Percentiles rank a stretch among this genome's conserved stretches.
phyloP scores from a whole-genome alignment of 2,329 filamentous ascomycete species.

The Mycosphaerelloides madeirae region DNA sequence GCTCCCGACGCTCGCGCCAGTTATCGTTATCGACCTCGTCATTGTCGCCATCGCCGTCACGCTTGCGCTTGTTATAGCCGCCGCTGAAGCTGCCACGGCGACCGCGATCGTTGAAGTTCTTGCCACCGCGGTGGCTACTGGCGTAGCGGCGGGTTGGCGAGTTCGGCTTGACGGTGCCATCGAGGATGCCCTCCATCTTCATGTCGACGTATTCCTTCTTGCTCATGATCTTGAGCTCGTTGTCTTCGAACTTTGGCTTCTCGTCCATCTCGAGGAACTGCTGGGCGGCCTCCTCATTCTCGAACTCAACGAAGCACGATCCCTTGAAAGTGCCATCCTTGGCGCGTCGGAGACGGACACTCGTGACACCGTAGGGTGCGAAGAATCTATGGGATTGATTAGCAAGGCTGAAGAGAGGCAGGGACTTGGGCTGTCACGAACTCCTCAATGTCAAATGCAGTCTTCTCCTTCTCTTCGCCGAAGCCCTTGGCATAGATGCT shows the following conservation, averaged over 20 bases:
- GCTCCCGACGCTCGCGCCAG: conserved; percentile 22
- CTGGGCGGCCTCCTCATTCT: conserved; percentile 69
- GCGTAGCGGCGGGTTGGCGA: conserved; percentile 28
- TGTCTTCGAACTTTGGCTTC: conserved; percentile 76
- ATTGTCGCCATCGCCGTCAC: conserved; percentile 18
- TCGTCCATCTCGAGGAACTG: conserved; percentile 76
- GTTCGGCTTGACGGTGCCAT: conserved; percentile 36
- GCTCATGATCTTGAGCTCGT: conserved; percentile 74
- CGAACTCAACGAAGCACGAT: conserved; percentile 92
- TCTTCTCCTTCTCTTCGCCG: conserved; percentile 72
- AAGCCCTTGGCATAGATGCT: conserved; percentile 95
- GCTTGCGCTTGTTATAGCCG: conserved; percentile 26
- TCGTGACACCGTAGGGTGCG: conserved; percentile 70
- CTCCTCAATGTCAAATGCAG: conserved; percentile 89
- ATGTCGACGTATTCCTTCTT: conserved; percentile 75
- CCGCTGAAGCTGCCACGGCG: conserved; percentile 27
- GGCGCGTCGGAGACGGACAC: conserved; percentile 79
- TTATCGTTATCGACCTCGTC: conserved; percentile 22
- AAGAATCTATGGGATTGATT: conserved; percentile 58
- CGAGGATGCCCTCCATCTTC: conserved; percentile 44
- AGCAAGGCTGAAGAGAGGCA: background rate
- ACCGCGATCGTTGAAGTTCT: conserved; percentile 35
- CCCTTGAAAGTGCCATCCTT: conserved; percentile 80
- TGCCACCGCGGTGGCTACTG: conserved; percentile 28
- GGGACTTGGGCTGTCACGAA: conserved; percentile 2